A percentile compares a stretch with the other conserved stretches of the same genome.
Conservation (phyloP, 176 grass and related monocot species). For the Panicum miliaceum region DNA sequence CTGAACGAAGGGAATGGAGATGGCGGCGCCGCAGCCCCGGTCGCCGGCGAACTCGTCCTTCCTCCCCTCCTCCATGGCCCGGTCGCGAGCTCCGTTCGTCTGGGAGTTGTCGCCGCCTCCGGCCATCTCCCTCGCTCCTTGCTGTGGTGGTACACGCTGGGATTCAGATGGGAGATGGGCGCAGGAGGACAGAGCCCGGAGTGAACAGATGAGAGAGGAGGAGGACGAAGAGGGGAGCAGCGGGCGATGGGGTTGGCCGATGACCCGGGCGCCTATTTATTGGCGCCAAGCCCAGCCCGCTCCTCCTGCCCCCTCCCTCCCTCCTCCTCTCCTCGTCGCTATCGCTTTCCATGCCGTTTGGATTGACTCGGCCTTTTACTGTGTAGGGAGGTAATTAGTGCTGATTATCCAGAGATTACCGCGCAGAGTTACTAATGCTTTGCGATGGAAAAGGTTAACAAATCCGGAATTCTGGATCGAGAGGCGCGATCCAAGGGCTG, state of each 20-base stretch:
- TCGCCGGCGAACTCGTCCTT: slow-evolving; percentile 29
- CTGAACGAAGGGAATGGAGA: slow-evolving; percentile 51
- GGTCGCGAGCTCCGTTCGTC: slow-evolving; percentile 39
- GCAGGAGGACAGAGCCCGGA: slow-evolving; percentile 7
- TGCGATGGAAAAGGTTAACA: neutral
- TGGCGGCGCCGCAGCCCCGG: slow-evolving; percentile 31
- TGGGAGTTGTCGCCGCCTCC: slow-evolving; percentile 47
- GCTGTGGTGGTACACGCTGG: neutral
- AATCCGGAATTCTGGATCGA: neutral
- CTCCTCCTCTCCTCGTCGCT: neutral
- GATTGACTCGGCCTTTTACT: slow-evolving; percentile 45
- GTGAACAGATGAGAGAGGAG: neutral
- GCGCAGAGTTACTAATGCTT: neutral
- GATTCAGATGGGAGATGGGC: slow-evolving; percentile 9
- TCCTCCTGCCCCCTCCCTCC: too few relatives aligned
- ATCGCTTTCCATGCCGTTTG: slow-evolving; percentile 54
- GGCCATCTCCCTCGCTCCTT: slow-evolving; percentile 19
- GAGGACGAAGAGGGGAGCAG: neutral
- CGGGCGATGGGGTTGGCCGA: slow-evolving; percentile 1
- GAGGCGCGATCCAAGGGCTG: neutral
- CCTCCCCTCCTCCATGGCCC: slow-evolving; percentile 64
- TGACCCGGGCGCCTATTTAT: slow-evolving; percentile 67
- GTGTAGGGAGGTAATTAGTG: neutral
- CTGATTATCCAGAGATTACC: slow-evolving; percentile 2
- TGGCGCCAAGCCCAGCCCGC: neutral